These are phyloP conservation scores for Fusarium odoratissimum DNA, from an alignment of 2,329 filamentous ascomycete genomes.

Conservation along the genomic window DNA sequence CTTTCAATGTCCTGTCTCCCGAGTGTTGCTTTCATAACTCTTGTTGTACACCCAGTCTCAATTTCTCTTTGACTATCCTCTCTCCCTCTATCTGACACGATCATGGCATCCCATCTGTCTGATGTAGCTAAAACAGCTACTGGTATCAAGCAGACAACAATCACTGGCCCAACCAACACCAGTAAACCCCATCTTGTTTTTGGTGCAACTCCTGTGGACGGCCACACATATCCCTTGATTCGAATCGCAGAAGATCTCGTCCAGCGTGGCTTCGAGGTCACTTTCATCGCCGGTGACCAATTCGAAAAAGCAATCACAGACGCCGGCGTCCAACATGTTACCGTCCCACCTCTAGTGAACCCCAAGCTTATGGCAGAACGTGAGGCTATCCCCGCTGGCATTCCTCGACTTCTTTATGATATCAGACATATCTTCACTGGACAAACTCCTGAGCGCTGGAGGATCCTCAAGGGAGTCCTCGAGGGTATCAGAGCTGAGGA, in stretches of 20 bases:
- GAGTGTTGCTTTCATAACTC: not conserved
- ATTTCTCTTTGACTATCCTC: not conserved
- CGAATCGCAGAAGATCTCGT: conserved; percentile 53
- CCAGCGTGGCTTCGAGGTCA: conserved; percentile 55
- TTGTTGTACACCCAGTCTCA: not conserved
- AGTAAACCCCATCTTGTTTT: conserved; percentile 48
- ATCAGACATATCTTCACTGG: conserved; percentile 41
- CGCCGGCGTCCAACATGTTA: conserved; percentile 53
- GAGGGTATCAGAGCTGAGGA: conserved; percentile 48
- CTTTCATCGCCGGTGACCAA: conserved; percentile 53
- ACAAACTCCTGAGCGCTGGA: conserved; percentile 48
- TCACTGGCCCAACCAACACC: not conserved
- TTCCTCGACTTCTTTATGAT: conserved; percentile 48
- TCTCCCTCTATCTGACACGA: not conserved
- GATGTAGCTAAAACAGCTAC: conserved; percentile 3
- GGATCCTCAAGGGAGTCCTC: conserved; percentile 50
- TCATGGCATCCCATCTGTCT: not conserved
- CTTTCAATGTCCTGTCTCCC: too few relatives aligned
- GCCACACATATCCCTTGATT: conserved; percentile 48
- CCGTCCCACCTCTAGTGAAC: conserved; percentile 9
- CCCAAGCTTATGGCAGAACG: conserved; percentile 36
- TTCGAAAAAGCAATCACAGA: conserved; percentile 51
- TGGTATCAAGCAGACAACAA: conserved; percentile 4
- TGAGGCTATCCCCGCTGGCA: conserved; percentile 30
- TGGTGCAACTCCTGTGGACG: conserved; percentile 43